Base-by-base conservation (phyloP, 1,139 yeast species). In the Debaryomyces sp. region DNA sequence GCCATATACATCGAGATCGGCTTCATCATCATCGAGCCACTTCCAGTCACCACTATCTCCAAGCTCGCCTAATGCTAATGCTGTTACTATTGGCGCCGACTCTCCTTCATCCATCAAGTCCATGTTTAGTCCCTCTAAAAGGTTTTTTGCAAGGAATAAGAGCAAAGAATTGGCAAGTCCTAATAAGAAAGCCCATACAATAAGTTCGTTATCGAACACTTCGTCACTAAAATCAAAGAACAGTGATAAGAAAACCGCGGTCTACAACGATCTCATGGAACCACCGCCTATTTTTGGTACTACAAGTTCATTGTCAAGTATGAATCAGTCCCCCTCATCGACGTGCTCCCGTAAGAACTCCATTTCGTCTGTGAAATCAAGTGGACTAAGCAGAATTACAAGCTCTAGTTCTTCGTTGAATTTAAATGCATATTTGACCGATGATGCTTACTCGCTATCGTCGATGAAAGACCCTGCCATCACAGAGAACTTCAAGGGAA, bases 401-500 rank as follows among this genome's bases (percentile, higher is more conserved):
- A 73, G 78, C 52, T 71, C 77, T 18, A 70, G 70, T 47, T 71
- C 78, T 29, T 72, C 78, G 33, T 63, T 76, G 37, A 76, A 76
- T 53, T 64, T 76, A 45, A 71, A 76, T 54, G 80, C 78, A 7
- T 76, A 74, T 51, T 62, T 76, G 44, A 74, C 78, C 4, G 80
- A 75, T 51, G 76, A 69, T 40, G 54, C 60, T 6, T 57, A 51
- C 27, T 54, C 61, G 5, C 33, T 50, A 4, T 37, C 29, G 5
- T 50, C 59, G 13, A 22, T 47, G 26, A 45, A 50, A 22, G 46
- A 35, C 29, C 27, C 41, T 27, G 30, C 23, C 32, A 24, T 12
- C 15, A 7, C 22, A 10, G 36, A 35, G 9, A 15, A 17, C 15
- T 27, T 4, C 13, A 26, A 37, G 34, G 26, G 13, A 15, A 52